These are phyloP conservation scores for Fraxinus sp. DNA, from an alignment of 305 asterid genomes.

Conservation along the genomic window DNA sequence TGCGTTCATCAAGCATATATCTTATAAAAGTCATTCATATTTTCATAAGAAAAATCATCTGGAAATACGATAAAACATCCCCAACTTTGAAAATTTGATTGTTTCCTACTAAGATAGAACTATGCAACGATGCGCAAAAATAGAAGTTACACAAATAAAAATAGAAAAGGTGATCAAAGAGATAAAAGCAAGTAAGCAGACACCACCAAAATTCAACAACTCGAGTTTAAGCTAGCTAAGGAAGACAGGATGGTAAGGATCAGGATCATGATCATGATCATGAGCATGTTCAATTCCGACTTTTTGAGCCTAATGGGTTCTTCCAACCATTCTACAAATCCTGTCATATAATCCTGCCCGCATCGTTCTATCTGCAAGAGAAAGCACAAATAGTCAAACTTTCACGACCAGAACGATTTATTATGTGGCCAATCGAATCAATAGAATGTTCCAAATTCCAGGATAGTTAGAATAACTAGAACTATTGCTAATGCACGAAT, in stretches of 20 bases:
- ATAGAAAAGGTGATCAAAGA: background rate
- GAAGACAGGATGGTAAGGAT: background rate
- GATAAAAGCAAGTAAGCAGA: background rate
- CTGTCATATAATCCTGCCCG: background rate
- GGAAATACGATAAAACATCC: background rate
- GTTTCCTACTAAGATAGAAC: background rate
- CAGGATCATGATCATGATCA: background rate
- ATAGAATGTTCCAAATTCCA: background rate
- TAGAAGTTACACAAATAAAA: background rate
- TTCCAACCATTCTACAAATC: background rate
- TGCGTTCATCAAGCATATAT: background rate
- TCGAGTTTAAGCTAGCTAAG: background rate
- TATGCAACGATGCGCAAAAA: background rate
- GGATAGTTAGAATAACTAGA: background rate
- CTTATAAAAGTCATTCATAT: background rate
- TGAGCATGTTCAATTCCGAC: background rate
- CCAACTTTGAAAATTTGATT: background rate
- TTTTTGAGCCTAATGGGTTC: background rate
- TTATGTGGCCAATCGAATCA: background rate
- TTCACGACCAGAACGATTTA: background rate
- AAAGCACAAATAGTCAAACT: background rate
- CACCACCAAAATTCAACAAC: background rate
- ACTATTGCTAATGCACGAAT: background rate
- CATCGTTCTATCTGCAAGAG: background rate
- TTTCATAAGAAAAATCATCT: constrained; percentile 6